Percentiles rank a stretch among this genome's conserved stretches.
These are phyloP conservation scores for Pleurotus giganteus DNA, from an alignment of 768 basidiomycete species.

Conservation along the genomic window DNA sequence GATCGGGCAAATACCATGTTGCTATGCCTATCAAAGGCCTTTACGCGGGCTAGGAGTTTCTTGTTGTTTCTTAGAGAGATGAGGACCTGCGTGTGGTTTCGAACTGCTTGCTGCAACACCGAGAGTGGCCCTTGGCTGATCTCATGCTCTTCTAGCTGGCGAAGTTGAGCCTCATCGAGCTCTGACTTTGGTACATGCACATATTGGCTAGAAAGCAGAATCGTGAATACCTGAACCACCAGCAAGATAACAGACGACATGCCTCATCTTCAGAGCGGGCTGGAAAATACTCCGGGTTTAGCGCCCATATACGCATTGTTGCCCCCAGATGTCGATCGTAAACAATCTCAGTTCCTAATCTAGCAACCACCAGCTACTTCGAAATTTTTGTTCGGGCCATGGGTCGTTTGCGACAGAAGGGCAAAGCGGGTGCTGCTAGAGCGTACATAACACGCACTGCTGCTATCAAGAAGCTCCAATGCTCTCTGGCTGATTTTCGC, in stretches of 20 bases:
- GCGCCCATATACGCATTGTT: conserved; percentile 4
- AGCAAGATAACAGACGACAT: background rate
- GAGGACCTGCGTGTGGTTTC: conserved; percentile 96
- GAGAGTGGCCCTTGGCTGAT: conserved; percentile 98
- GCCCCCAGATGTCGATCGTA: background rate
- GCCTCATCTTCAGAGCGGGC: background rate
- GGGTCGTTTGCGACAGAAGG: conserved; percentile 81
- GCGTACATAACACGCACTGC: conserved; percentile 88
- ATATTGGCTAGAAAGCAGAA: conserved; percentile 71
- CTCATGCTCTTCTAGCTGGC: conserved; percentile 96
- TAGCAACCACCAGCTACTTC: background rate
- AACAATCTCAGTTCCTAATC: background rate
- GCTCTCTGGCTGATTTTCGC: conserved; percentile 94
- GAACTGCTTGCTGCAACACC: conserved; percentile 94
- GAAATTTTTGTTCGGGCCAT: conserved; percentile 31
- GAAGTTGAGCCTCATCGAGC: conserved; percentile 94
- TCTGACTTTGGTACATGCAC: conserved; percentile 96
- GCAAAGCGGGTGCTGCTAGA: conserved; percentile 89
- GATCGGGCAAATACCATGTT: conserved; percentile 74
- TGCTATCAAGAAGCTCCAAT: conserved; percentile 94
- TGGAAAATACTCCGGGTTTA: conserved; percentile 1
- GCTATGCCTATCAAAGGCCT: conserved; percentile 97
- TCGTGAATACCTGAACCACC: background rate
- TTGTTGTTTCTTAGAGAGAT: conserved; percentile 98
- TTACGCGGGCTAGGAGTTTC: conserved; percentile 92